These are phyloP conservation scores for Arabis alpina DNA, from an alignment of 345 rosid genomes.

Conservation along the genomic window DNA sequence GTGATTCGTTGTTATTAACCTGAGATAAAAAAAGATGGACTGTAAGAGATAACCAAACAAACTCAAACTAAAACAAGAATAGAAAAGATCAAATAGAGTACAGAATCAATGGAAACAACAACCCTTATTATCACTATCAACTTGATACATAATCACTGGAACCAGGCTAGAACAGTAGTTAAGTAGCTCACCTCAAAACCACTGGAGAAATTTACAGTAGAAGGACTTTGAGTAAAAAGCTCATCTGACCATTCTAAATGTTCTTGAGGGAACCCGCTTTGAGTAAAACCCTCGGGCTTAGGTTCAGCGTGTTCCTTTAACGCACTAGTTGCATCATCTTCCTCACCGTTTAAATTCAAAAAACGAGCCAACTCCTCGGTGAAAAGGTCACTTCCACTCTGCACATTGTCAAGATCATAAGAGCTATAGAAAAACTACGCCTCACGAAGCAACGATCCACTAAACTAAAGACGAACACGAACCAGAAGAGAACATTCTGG, in stretches of 20 bases:
- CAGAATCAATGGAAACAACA: constrained; percentile 3
- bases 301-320: constrained; percentile 48
- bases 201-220: constrained; percentile 19
- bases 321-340: constrained; percentile 84
- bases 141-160: constrained; percentile 3
- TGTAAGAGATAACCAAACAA: constrained; percentile 23
- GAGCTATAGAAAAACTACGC: too few species aligned
- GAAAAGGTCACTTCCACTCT: constrained; percentile 73
- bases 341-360: constrained; percentile 60
- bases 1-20: constrained; percentile 50
- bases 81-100: constrained; percentile 2
- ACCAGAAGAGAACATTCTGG: constrained; percentile 73
- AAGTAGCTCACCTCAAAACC: constrained; percentile 54
- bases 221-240: constrained; percentile 45
- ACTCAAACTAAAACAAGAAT: neutral
- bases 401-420: constrained; percentile 18
- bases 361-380: constrained; percentile 63
- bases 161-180: constrained; percentile 10
- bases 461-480: constrained; percentile 15
- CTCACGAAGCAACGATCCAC: neutral
- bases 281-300: constrained; percentile 51
- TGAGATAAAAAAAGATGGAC: constrained; percentile 49
- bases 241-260: constrained; percentile 51
- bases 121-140: neutral
- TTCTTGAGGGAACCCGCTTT: constrained; percentile 45